Base-by-base conservation (phyloP, 768 basidiomycete genomes). In the Gymnopilus junonius region DNA sequence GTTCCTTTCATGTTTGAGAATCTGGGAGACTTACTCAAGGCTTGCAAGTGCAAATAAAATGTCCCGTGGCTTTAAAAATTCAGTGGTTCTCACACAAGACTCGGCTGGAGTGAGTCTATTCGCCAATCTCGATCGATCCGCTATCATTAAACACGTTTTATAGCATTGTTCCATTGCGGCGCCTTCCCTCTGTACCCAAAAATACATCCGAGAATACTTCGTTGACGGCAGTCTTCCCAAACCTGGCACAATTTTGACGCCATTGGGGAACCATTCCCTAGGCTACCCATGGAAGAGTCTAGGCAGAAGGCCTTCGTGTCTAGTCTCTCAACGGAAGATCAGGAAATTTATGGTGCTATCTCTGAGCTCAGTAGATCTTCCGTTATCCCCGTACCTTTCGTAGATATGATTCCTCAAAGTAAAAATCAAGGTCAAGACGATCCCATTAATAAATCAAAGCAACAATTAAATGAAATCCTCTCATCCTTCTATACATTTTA, bases 181-280 rank as follows among this genome's bases (percentile, higher is more conserved):
- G 5, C 67, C 71, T 21, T 81, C 79, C 27, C 55, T 70, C 6
- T 82, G 80, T 66, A 77, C 78, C 10, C 64, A 69, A 45, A 58
- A 63, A 31, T 63, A 76, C 60, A 69, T 85, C 25, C 73, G 74
- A 15, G 70, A 74, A 1, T 83, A 83, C 66, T 81, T 84, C 59
- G 61, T 69, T 3, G 63, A 75, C 4, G 82, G 83, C 1, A 75
- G 70, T 3, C 68, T 85, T 5, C 83, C 83, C 1, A 61, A 70
- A 10, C 71, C 70, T 15, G 80, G 74, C 5, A 81, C 80, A 4
- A 69, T 82, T 4, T 85, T 63, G 65, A 78, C 2, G 69, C 77
- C 12, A 20, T 59, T 39, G 62, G 58, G 25, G 43, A 34, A 20
- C 46, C 62, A 21, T 63, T 62, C 35, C 39, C 32, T 23, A 23